phyloP scores from a whole-genome alignment of 2,329 filamentous ascomycete species.

The Paecilomyces niveus region DNA sequence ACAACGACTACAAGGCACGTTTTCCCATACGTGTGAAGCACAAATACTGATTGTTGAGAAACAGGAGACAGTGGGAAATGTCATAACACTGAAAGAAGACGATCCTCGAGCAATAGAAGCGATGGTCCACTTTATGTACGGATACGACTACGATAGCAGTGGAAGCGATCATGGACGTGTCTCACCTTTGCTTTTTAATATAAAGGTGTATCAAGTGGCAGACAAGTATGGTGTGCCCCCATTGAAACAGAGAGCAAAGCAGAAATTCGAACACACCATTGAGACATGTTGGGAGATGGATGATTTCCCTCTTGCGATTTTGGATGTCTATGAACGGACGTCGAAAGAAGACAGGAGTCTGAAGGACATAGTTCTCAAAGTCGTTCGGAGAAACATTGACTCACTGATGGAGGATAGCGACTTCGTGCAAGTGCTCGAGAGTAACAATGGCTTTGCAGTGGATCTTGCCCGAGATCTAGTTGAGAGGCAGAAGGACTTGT shows the following conservation, averaged over 20 bases:
- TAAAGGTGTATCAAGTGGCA: slow-evolving; percentile 15
- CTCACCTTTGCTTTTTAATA: slow-evolving; percentile 16
- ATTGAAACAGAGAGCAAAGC: slow-evolving; percentile 13
- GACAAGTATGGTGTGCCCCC: slow-evolving; percentile 17
- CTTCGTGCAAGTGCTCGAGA: no score
- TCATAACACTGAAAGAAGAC: slow-evolving; percentile 6
- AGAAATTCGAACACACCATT: slow-evolving; percentile 11
- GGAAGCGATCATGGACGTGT: slow-evolving; percentile 6
- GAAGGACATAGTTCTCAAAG: no score
- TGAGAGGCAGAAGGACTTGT: no score
- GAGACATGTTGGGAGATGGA: slow-evolving; percentile 15
- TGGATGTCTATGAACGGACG: not conserved
- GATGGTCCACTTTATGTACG: slow-evolving; percentile 20
- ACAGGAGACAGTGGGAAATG: slow-evolving; percentile 1
- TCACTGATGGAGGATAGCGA: no score
- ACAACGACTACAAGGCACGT: slow-evolving; percentile 1
- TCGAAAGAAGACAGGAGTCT: not conserved
- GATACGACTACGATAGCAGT: slow-evolving; percentile 14
- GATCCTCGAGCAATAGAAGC: slow-evolving; percentile 11
- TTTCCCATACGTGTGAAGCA: not conserved
- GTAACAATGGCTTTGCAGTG: no score
- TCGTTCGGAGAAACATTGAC: no score
- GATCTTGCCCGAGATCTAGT: no score
- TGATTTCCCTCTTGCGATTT: slow-evolving; percentile 1
- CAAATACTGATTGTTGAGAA: not conserved